These are phyloP conservation scores for Phellopilus nigrolimitatus DNA, from an alignment of 1,284 basidiomycete genomes.

Conservation along the genomic window DNA sequence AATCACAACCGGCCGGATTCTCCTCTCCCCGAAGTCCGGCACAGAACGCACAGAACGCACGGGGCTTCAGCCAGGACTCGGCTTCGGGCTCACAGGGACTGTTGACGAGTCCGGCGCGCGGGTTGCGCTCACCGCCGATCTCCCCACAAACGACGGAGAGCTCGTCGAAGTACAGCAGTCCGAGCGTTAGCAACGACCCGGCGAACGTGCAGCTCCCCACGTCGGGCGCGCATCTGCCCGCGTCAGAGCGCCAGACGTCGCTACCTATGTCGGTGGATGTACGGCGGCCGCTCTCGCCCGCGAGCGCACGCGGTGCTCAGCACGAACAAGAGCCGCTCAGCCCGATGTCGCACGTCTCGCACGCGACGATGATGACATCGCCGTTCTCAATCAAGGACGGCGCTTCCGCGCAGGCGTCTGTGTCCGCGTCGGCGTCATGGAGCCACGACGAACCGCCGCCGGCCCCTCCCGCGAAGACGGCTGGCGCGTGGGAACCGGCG, in stretches of 20 bases:
- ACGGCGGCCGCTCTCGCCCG: background rate
- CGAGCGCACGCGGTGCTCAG: slow-evolving; percentile 7
- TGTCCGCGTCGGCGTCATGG: too few species aligned
- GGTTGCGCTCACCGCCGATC: slow-evolving; percentile 6
- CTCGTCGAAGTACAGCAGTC: slow-evolving; percentile 23
- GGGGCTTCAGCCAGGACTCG: slow-evolving; percentile 8
- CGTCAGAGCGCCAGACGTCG: slow-evolving; percentile 14
- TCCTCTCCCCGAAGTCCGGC: slow-evolving; percentile 1
- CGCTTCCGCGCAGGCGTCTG: too few species aligned
- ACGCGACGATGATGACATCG: slow-evolving; percentile 16
- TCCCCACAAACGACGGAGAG: slow-evolving; percentile 5
- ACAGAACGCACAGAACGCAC: background rate
- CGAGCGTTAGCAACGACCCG: slow-evolving; percentile 20
- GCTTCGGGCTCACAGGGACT: background rate
- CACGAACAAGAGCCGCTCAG: slow-evolving; percentile 9
- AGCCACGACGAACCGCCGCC: slow-evolving; percentile 16
- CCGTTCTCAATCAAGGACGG: slow-evolving; percentile 19
- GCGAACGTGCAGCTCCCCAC: slow-evolving; percentile 21
- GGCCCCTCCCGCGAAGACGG: slow-evolving; percentile 12
- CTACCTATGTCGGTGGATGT: background rate
- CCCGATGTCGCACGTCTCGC: slow-evolving; percentile 6
- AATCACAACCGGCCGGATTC: background rate
- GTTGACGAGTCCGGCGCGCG: slow-evolving; percentile 6
- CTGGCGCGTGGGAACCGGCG: slow-evolving; percentile 23
- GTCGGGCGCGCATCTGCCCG: slow-evolving; percentile 21